Evolutionary conservation across 768 basidiomycete genomes (phyloP).

Genomic region (Suillus lakei): DNA sequence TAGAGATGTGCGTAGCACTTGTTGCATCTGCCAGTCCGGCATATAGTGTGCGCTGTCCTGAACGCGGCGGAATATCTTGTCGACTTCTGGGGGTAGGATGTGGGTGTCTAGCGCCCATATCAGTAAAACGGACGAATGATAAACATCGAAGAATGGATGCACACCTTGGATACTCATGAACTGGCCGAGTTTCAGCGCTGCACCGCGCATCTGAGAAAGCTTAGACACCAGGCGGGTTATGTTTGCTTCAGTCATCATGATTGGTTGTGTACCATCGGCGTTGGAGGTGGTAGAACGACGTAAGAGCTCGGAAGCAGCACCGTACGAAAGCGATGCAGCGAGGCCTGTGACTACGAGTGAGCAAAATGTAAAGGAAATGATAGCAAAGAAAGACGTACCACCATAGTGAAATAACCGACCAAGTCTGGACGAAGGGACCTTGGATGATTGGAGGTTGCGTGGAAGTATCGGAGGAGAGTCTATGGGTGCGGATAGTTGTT

Average conservation of each 20-base stretch:
- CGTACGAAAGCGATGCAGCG: constrained; percentile 86
- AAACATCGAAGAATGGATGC: constrained; percentile 1
- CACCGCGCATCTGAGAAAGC: constrained; percentile 94
- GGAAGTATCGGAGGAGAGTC: constrained; percentile 40
- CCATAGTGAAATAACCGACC: constrained; percentile 95
- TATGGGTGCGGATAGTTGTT: constrained; percentile 33
- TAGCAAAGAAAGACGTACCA: constrained; percentile 49
- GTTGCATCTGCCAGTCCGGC: constrained; percentile 98
- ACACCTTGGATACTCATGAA: constrained; percentile 95
- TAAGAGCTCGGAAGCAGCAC: constrained; percentile 86
- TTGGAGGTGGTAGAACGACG: constrained; percentile 61
- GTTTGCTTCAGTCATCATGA: constrained; percentile 93
- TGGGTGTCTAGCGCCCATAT: constrained; percentile 70
- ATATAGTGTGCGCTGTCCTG: constrained; percentile 98
- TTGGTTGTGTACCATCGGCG: constrained; percentile 43
- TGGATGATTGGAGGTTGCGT: constrained; percentile 75
- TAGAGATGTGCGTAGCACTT: constrained; percentile 78
- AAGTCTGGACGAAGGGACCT: constrained; percentile 87
- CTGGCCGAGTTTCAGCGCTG: constrained; percentile 95
- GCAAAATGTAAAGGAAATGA: background rate
- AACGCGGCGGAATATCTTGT: constrained; percentile 86
- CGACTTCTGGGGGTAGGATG: constrained; percentile 83
- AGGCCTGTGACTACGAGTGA: constrained; percentile 59
- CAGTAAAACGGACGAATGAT: background rate
- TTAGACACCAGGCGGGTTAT: constrained; percentile 89